phyloP scores from a whole-genome alignment of 2,329 filamentous ascomycete genomes.

The Drechslerella coelobrocha region DNA sequence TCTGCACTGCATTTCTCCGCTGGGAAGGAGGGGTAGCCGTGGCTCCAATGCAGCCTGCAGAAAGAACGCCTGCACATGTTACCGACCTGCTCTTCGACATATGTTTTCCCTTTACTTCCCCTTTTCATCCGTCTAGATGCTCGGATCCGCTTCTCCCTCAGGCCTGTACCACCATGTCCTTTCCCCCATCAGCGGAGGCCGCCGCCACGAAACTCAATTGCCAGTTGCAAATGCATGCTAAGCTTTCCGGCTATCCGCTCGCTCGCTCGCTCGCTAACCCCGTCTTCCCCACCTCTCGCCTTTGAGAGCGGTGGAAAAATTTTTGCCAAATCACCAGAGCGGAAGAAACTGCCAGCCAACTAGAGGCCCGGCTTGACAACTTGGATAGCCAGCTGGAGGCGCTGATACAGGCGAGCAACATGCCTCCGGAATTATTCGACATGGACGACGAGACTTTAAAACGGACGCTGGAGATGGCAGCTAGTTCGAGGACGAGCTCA shows the following conservation, averaged over 20 bases:
- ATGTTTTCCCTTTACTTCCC: background rate
- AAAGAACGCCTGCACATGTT: too few species aligned
- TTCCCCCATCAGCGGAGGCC: too few species aligned
- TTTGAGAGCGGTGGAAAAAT: slow-evolving; percentile 2
- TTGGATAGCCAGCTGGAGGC: slow-evolving; percentile 36
- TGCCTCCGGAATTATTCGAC: slow-evolving; percentile 35
- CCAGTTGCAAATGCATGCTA: too few species aligned
- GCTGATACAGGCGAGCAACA: slow-evolving; percentile 33
- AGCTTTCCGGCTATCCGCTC: too few species aligned
- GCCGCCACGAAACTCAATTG: too few species aligned
- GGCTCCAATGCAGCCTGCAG: background rate
- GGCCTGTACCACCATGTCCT: background rate
- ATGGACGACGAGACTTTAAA: slow-evolving; percentile 45
- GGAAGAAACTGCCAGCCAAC: slow-evolving; percentile 44
- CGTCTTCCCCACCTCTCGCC: slow-evolving; percentile 13
- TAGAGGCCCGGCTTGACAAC: slow-evolving; percentile 42
- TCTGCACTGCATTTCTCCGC: background rate
- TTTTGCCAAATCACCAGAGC: slow-evolving; percentile 20
- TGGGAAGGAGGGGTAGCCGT: background rate
- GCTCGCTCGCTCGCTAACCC: background rate
- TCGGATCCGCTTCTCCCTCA: too few species aligned
- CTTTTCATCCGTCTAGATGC: background rate
- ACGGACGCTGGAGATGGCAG: slow-evolving; percentile 27
- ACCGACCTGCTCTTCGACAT: background rate
- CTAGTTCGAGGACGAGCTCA: background rate